Conservation (phyloP, 495 filamentous ascomycete genomes). For the Rhypophila decipiens region DNA sequence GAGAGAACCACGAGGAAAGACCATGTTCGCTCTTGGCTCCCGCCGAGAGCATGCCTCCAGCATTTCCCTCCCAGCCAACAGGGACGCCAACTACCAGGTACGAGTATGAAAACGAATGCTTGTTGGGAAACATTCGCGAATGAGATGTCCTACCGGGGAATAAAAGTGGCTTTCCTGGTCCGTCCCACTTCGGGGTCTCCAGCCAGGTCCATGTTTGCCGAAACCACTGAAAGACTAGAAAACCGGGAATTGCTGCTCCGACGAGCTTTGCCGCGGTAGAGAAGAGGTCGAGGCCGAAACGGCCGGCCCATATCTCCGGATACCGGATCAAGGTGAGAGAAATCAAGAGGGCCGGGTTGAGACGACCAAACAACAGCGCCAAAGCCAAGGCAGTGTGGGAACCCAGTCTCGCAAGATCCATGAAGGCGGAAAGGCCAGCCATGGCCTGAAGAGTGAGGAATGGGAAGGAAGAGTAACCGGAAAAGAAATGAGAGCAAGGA, state of each 20-base stretch:
- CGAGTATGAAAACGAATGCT: conserved; percentile 59
- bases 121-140: conserved; percentile 53
- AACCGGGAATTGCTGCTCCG: neutral
- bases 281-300: neutral
- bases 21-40: conserved; percentile 21
- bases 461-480: no score
- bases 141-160: conserved; percentile 60
- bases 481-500: no score
- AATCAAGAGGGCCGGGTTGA: conserved; percentile 11
- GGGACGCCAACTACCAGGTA: conserved; percentile 63
- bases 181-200: conserved; percentile 9
- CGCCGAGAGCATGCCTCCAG: conserved; percentile 49
- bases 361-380: conserved; percentile 2
- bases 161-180: conserved; percentile 26
- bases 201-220: neutral
- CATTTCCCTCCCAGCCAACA: conserved; percentile 50
- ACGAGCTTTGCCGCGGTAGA: neutral
- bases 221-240: conserved; percentile 8
- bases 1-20: conserved; percentile 23
- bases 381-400: conserved; percentile 3
- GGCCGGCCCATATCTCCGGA: neutral
- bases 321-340: conserved; percentile 5
- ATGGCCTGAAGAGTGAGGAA: neutral
- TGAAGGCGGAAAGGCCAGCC: neutral
- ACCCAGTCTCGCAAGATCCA: neutral